These are phyloP conservation scores for Musa itinerans DNA, from an alignment of 176 grass and related monocot genomes.

Conservation along the genomic window DNA sequence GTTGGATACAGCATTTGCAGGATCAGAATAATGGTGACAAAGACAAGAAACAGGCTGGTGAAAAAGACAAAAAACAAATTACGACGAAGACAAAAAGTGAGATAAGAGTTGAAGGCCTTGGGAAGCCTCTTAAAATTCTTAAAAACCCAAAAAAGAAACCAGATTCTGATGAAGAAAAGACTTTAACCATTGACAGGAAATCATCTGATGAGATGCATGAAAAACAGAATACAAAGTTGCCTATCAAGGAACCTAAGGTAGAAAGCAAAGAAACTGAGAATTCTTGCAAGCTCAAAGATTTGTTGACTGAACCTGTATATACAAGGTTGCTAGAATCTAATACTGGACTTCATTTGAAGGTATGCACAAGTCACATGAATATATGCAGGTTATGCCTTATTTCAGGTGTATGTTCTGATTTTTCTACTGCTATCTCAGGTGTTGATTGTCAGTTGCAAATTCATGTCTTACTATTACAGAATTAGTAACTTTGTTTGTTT, in stretches of 20 bases:
- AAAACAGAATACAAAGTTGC: constrained; percentile 40
- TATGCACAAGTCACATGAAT: constrained; percentile 16
- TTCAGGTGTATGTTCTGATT: no score
- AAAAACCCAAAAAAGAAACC: constrained; percentile 44
- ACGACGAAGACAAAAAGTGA: constrained; percentile 54
- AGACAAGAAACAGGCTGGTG: constrained; percentile 70
- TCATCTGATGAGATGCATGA: constrained; percentile 30
- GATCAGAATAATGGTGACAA: constrained; percentile 94
- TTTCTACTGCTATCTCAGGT: no score
- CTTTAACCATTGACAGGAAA: constrained; percentile 28
- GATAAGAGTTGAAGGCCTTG: constrained; percentile 82
- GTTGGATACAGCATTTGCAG: constrained; percentile 98
- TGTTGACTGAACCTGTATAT: constrained; percentile 69
- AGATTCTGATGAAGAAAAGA: constrained; percentile 43
- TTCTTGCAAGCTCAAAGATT: constrained; percentile 54
- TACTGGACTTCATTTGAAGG: constrained; percentile 86
- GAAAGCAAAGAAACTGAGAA: constrained; percentile 42
- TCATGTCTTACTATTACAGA: no score
- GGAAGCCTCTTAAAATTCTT: constrained; percentile 92
- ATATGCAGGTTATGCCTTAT: not conserved
- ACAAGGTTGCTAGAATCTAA: constrained; percentile 86
- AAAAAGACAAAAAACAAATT: constrained; percentile 77
- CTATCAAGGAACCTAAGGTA: constrained; percentile 27
- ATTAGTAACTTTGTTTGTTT: no score
- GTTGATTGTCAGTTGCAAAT: no score